phyloP scores from a whole-genome alignment of 352 stramenopile genomes.

The Globisporangium mamillatum region DNA sequence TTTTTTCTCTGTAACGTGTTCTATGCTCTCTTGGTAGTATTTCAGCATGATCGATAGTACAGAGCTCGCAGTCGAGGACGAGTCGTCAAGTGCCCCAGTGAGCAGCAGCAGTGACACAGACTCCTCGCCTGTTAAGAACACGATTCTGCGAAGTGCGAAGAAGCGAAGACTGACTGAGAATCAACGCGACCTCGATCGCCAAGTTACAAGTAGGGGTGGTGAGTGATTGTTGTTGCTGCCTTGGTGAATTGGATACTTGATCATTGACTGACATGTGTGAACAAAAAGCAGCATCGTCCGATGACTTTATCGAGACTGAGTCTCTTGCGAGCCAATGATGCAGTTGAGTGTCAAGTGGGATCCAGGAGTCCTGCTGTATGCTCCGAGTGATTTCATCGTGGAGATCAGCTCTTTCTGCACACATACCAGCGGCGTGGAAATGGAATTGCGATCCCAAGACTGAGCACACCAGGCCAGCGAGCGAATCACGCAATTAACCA shows the following conservation, averaged over 20 bases:
- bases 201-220: not conserved
- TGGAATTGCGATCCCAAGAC: not conserved
- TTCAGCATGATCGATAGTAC: constrained; percentile 4
- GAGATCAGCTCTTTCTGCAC: not conserved
- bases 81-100: not conserved
- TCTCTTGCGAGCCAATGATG: not conserved
- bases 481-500: not conserved
- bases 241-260: not conserved
- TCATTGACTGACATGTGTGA: not conserved
- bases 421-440: not conserved
- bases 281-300: not conserved
- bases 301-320: not conserved
- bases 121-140: not conserved
- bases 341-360: not conserved
- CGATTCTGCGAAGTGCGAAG: not conserved
- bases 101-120: constrained; percentile 5
- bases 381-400: not conserved
- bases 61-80: not conserved
- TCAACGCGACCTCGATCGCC: not conserved
- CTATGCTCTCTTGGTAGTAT: not conserved
- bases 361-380: not conserved
- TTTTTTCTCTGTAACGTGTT: not conserved
- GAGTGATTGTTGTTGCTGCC: not conserved
- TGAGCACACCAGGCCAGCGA: not conserved
- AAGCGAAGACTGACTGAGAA: not conserved